phyloP scores from a whole-genome alignment of 2,329 filamentous ascomycete species.

The Thyridium curvatum region DNA sequence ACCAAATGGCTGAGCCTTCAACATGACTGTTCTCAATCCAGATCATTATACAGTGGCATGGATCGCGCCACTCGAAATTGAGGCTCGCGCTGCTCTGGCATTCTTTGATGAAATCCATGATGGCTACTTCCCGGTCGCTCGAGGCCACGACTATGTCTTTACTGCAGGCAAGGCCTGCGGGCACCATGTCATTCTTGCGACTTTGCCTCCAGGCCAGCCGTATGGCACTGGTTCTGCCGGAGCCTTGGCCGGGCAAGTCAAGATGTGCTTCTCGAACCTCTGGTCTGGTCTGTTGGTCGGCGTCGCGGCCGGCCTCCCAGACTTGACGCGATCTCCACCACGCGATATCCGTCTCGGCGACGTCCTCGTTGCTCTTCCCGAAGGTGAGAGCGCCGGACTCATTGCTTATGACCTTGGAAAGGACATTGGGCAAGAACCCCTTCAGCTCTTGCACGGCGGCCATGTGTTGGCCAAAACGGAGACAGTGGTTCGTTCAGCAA shows the following conservation, averaged over 20 bases:
- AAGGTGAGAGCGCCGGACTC: conserved; percentile 15
- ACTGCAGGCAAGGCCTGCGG: conserved; percentile 25
- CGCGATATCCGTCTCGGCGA: conserved; percentile 30
- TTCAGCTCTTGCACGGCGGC: conserved; percentile 17
- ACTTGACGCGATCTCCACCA: conserved; percentile 13
- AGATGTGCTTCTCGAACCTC: conserved; percentile 25
- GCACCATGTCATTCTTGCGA: conserved; percentile 27
- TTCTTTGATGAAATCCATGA: conserved; percentile 24
- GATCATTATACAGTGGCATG: conserved; percentile 24
- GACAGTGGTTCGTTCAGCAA: conserved; percentile 23
- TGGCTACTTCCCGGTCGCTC: conserved; percentile 19
- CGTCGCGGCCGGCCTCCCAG: conserved; percentile 25
- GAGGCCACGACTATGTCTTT: conserved; percentile 28
- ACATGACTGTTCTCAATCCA: too few species aligned
- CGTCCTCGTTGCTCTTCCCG: conserved; percentile 22
- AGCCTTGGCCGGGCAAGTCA: conserved; percentile 24
- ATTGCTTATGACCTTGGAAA: conserved; percentile 26
- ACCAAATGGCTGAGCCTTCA: too few species aligned
- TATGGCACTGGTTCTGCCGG: conserved; percentile 26
- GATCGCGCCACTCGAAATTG: conserved; percentile 29
- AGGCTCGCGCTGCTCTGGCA: conserved; percentile 24
- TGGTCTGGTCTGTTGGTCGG: conserved; percentile 29
- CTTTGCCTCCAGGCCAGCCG: conserved; percentile 23
- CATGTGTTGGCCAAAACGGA: conserved; percentile 19
- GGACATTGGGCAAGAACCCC: conserved; percentile 6